Conservation (phyloP, 1,284 basidiomycete species). For the Apiotrichum siamense region DNA sequence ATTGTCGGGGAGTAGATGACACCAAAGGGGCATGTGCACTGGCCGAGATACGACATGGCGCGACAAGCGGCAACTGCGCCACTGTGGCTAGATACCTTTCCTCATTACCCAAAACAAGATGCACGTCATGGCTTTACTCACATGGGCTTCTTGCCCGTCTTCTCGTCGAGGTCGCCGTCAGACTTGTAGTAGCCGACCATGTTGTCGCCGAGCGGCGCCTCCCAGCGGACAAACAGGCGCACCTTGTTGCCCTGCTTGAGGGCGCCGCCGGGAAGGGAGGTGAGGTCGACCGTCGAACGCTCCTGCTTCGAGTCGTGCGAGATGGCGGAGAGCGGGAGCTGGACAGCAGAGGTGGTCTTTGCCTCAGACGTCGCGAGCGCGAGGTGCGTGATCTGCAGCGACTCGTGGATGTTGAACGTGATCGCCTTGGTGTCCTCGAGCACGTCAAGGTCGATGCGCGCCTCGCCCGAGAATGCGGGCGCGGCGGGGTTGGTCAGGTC, state of each 20-base stretch:
- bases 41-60: not conserved
- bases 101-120: no score
- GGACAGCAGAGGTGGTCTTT: slow-evolving; percentile 54
- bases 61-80: not conserved
- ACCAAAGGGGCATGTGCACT: no score
- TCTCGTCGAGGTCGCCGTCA: slow-evolving; percentile 49
- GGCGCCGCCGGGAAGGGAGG: slow-evolving; percentile 58
- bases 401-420: slow-evolving; percentile 63
- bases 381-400: slow-evolving; percentile 63
- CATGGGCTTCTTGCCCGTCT: slow-evolving; percentile 47
- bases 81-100: no score
- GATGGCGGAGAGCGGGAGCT: slow-evolving; percentile 46
- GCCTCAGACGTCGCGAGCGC: slow-evolving; percentile 59
- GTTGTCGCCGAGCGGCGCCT: slow-evolving; percentile 58
- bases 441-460: slow-evolving; percentile 71
- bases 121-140: slow-evolving; percentile 17
- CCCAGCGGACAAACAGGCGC: slow-evolving; percentile 47
- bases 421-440: slow-evolving; percentile 59
- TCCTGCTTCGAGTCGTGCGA: slow-evolving; percentile 59
- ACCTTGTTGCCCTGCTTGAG: slow-evolving; percentile 60
- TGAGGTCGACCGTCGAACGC: slow-evolving; percentile 59
- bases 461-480: slow-evolving; percentile 64
- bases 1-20: no score
- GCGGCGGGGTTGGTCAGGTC: slow-evolving; percentile 66
- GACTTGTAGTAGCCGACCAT: slow-evolving; percentile 54